These are phyloP conservation scores for Corchorus olitorius DNA, from an alignment of 345 rosid species.

Conservation along the genomic window DNA sequence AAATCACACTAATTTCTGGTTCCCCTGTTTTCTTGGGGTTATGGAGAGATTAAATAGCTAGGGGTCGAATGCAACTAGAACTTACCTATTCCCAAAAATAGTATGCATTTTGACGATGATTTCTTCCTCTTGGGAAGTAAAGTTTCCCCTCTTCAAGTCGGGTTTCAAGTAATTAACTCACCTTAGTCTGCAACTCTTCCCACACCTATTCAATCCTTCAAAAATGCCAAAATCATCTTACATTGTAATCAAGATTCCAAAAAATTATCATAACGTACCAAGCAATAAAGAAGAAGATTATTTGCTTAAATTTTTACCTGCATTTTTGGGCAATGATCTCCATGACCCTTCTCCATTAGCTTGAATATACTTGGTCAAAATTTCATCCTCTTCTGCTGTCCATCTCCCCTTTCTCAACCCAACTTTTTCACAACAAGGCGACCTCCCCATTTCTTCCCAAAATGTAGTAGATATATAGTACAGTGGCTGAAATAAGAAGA, in stretches of 20 bases:
- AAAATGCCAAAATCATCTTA: not conserved
- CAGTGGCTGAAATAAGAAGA: too few relatives aligned
- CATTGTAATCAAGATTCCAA: too few relatives aligned
- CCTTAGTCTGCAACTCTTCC: slow-evolving; percentile 88
- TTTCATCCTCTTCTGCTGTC: slow-evolving; percentile 63
- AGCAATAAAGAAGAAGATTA: not conserved
- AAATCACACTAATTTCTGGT: not conserved
- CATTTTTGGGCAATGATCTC: slow-evolving; percentile 70
- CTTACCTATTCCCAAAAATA: slow-evolving; percentile 74
- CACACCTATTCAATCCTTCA: slow-evolving; percentile 80
- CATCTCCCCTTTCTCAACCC: slow-evolving; percentile 69
- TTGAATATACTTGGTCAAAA: slow-evolving; percentile 46
- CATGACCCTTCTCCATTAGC: slow-evolving; percentile 67
- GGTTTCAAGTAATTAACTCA: slow-evolving; percentile 82
- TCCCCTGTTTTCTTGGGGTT: not conserved
- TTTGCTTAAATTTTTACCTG: too few relatives aligned
- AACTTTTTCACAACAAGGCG: slow-evolving; percentile 71
- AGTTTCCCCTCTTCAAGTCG: slow-evolving; percentile 80
- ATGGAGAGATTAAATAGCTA: not conserved
- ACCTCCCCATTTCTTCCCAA: slow-evolving; percentile 55
- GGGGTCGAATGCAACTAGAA: not conserved
- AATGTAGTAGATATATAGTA: not conserved
- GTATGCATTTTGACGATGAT: slow-evolving; percentile 63
- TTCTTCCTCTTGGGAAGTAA: slow-evolving; percentile 65
- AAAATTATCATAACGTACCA: too few relatives aligned